Percentiles rank a stretch among this genome's conserved stretches.
Evolutionary conservation across 495 filamentous ascomycete genomes (phyloP).

Genomic region (Bombardia bombarda): DNA sequence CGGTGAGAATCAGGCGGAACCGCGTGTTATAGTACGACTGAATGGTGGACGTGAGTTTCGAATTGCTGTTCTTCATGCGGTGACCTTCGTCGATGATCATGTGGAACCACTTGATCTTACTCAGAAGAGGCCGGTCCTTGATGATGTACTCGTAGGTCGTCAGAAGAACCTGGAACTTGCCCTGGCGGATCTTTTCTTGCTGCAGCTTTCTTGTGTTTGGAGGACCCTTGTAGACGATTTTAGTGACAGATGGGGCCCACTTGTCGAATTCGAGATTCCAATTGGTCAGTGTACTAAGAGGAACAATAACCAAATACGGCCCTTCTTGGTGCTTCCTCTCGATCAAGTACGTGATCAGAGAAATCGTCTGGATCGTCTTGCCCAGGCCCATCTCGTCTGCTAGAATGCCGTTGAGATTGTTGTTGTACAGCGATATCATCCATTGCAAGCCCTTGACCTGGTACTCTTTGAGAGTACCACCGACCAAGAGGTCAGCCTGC

Average conservation of each 20-base stretch:
- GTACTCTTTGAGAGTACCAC: conserved; percentile 92
- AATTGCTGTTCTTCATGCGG: conserved; percentile 98
- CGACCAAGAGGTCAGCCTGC: conserved; percentile 80
- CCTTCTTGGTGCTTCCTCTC: conserved; percentile 90
- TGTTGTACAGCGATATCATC: conserved; percentile 99
- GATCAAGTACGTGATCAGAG: conserved; percentile 92
- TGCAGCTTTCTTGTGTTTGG: conserved; percentile 83
- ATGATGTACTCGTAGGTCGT: conserved; percentile 99
- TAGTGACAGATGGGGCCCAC: conserved; percentile 82
- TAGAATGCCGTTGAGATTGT: conserved; percentile 97
- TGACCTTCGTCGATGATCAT: conserved; percentile 99
- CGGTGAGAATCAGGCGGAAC: conserved; percentile 93
- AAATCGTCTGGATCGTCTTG: conserved; percentile 99
- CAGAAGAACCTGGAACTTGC: conserved; percentile 89
- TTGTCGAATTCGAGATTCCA: conserved; percentile 99
- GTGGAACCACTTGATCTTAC: conserved; percentile 98
- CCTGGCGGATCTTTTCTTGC: conserved; percentile 87
- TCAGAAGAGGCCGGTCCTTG: conserved; percentile 88
- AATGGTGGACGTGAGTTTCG: conserved; percentile 90
- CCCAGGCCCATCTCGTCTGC: conserved; percentile 99
- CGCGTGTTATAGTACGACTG: conserved; percentile 91
- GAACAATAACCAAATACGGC: conserved; percentile 93
- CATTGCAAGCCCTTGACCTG: conserved; percentile 97
- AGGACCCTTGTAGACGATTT: conserved; percentile 94
- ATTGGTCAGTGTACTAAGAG: conserved; percentile 92